Evolutionary conservation across 805 yeast genomes (phyloP).

Genomic region (Ogataea pilisensis): DNA sequence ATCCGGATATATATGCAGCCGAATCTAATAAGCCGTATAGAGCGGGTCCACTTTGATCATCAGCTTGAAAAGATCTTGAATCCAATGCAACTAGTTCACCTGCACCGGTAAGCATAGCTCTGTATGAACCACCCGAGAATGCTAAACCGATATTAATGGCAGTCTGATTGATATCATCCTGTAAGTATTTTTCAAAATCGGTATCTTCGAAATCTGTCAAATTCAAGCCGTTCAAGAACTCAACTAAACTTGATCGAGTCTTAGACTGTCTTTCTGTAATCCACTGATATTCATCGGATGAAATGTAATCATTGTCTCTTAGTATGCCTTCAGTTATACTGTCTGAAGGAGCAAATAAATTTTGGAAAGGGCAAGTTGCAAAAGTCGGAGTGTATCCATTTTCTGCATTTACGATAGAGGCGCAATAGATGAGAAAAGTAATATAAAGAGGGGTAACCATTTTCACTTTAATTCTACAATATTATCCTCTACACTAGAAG

Average conservation of each 20-base stretch:
- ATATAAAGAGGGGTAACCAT: no score
- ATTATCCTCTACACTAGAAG: no score
- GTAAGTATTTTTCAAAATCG: slow-evolving; percentile 34
- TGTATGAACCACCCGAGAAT: slow-evolving; percentile 80
- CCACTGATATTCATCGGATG: slow-evolving; percentile 51
- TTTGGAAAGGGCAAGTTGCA: slow-evolving; percentile 42
- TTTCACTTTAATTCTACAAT: no score
- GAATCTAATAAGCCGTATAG: slow-evolving; percentile 63
- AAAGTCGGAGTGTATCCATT: slow-evolving; percentile 47
- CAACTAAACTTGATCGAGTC: slow-evolving; percentile 39
- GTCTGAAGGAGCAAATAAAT: slow-evolving; percentile 11
- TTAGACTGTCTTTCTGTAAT: slow-evolving; percentile 39
- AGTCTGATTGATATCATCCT: slow-evolving; percentile 26
- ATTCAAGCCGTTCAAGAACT: slow-evolving; percentile 41
- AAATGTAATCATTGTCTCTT: slow-evolving; percentile 44
- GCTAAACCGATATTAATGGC: slow-evolving; percentile 53
- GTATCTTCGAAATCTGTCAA: slow-evolving; percentile 42
- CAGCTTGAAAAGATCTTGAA: slow-evolving; percentile 50
- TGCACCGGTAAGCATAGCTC: slow-evolving; percentile 82
- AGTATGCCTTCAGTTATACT: slow-evolving; percentile 12
- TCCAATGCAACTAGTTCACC: slow-evolving; percentile 79
- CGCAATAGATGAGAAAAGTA: no score
- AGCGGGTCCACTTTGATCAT: slow-evolving; percentile 2
- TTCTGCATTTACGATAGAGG: neutral
- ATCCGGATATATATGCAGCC: slow-evolving; percentile 65